Conservation (phyloP, 1,284 basidiomycete species). For the Fomitopsis pinicola region DNA sequence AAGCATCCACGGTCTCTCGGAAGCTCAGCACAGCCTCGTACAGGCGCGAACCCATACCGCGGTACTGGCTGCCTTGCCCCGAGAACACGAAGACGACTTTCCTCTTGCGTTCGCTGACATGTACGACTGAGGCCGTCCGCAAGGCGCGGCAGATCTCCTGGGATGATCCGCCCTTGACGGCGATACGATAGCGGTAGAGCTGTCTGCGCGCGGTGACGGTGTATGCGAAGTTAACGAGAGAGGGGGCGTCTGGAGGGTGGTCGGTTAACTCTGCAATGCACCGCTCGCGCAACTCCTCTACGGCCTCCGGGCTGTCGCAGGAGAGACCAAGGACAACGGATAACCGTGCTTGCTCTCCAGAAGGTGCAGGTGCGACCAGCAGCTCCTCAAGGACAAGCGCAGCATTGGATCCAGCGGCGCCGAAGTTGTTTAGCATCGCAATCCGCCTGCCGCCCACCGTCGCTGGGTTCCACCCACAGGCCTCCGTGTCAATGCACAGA, state of each 20-base stretch:
- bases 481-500: constrained; percentile 42
- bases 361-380: background rate
- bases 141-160: constrained; percentile 45
- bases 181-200: constrained; percentile 47
- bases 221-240: constrained; percentile 53
- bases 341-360: background rate
- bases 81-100: constrained; percentile 62
- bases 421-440: constrained; percentile 70
- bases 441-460: constrained; percentile 34
- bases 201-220: constrained; percentile 61
- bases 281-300: constrained; percentile 41
- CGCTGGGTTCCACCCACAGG: constrained; percentile 39
- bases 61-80: constrained; percentile 64
- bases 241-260: constrained; percentile 18
- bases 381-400: constrained; percentile 57
- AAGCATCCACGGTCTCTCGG: constrained; percentile 47
- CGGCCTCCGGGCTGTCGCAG: constrained; percentile 45
- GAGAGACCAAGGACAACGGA: constrained; percentile 53
- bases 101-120: constrained; percentile 23
- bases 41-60: constrained; percentile 56
- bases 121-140: constrained; percentile 27
- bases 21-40: constrained; percentile 48
- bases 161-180: constrained; percentile 37
- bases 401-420: constrained; percentile 68
- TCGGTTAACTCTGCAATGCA: constrained; percentile 44